phyloP scores from a whole-genome alignment of 805 yeast species.

The Myxozyma monticola region DNA sequence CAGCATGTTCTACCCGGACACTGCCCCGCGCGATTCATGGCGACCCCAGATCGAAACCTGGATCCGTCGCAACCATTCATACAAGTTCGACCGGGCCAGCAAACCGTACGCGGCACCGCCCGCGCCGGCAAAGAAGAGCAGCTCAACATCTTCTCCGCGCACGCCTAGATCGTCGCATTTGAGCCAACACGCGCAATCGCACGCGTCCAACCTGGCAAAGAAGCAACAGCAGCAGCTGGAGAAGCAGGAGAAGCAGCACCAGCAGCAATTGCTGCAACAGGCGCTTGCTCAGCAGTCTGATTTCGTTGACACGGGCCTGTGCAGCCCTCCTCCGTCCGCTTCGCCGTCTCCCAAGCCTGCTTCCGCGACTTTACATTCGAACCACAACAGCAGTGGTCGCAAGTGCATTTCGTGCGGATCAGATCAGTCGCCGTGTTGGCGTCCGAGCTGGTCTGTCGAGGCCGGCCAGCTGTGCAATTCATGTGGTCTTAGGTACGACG shows the following conservation, averaged over 20 bases:
- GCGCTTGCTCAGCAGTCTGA: neutral
- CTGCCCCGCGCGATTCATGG: conserved; percentile 43
- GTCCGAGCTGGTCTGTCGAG: conserved; percentile 90
- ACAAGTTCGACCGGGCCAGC: conserved; percentile 29
- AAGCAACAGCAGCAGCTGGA: neutral
- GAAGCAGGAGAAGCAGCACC: neutral
- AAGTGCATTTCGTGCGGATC: conserved; percentile 88
- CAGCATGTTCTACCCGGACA: conserved; percentile 40
- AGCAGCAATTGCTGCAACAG: neutral
- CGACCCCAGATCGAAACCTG: conserved; percentile 42
- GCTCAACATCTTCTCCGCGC: neutral
- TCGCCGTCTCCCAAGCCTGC: conserved; percentile 23
- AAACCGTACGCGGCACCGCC: conserved; percentile 14
- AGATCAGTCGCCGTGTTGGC: conserved; percentile 94
- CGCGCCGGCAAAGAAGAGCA: conserved; percentile 1
- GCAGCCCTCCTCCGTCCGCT: conserved; percentile 12
- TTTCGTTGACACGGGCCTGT: conserved; percentile 8
- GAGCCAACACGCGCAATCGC: neutral
- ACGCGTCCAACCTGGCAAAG: neutral
- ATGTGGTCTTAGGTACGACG: conserved; percentile 64
- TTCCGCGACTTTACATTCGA: conserved; percentile 7
- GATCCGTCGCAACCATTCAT: conserved; percentile 39
- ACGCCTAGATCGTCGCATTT: neutral
- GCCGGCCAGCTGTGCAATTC: conserved; percentile 97
- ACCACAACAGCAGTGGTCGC: conserved; percentile 38